A percentile compares a stretch with the other conserved stretches of the same genome.
Evolutionary conservation across 1,284 basidiomycete genomes (phyloP).

Genomic region (Sporisorium exsertum): DNA sequence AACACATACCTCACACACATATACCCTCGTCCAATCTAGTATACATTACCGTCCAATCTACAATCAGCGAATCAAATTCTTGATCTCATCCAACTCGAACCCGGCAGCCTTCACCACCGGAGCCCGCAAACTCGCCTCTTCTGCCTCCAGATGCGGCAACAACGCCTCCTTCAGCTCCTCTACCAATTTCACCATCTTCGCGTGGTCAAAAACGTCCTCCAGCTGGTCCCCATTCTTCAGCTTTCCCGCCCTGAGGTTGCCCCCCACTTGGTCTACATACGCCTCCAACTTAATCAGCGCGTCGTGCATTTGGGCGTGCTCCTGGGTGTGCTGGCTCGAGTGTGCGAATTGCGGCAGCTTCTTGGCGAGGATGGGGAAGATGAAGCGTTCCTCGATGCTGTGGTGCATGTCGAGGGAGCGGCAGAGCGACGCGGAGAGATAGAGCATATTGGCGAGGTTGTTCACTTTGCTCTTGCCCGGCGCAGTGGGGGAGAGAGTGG

Average conservation of each 20-base stretch:
- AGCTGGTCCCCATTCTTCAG: conserved; percentile 18
- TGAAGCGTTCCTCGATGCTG: conserved; percentile 59
- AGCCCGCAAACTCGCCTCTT: conserved; percentile 52
- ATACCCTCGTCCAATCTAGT: conserved; percentile 3
- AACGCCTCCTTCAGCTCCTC: conserved; percentile 33
- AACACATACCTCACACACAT: conserved; percentile 3
- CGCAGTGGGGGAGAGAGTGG: conserved; percentile 6
- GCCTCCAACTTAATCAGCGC: conserved; percentile 29
- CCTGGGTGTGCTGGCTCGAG: conserved; percentile 42
- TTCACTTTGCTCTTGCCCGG: conserved; percentile 18
- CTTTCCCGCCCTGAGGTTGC: conserved; percentile 15
- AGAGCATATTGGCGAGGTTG: conserved; percentile 32
- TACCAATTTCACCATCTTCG: conserved; percentile 22
- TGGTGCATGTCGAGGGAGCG: conserved; percentile 59
- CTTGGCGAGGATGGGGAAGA: conserved; percentile 60
- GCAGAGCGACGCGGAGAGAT: conserved; percentile 22
- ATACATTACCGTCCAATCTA: not conserved
- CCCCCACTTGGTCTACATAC: conserved; percentile 23
- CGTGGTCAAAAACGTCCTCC: conserved; percentile 41
- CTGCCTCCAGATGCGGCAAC: conserved; percentile 54
- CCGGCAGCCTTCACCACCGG: conserved; percentile 47
- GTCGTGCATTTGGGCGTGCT: conserved; percentile 53
- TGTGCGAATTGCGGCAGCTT: conserved; percentile 57
- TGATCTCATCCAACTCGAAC: conserved; percentile 40
- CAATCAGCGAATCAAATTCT: conserved; percentile 29